These are phyloP conservation scores for Pseudomassariella vexata DNA, from an alignment of 2,329 filamentous ascomycete genomes.

Conservation along the genomic window DNA sequence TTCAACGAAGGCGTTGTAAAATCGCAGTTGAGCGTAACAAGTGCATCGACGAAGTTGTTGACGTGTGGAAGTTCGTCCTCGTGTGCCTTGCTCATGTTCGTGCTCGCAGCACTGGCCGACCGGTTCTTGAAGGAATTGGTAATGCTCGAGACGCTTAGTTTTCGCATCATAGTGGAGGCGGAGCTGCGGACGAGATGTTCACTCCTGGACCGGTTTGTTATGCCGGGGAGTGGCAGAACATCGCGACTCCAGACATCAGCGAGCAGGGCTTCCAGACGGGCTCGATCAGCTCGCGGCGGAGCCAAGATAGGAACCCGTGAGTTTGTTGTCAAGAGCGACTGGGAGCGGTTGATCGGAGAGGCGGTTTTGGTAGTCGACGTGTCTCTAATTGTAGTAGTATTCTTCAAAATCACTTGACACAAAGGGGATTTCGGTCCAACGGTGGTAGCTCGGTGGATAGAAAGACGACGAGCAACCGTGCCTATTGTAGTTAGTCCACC, in stretches of 20 bases:
- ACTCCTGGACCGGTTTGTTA: constrained; percentile 58
- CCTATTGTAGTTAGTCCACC: too few relatives aligned
- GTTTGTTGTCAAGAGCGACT: constrained; percentile 68
- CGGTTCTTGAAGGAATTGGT: constrained; percentile 70
- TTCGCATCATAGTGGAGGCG: constrained; percentile 83
- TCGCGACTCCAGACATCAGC: constrained; percentile 82
- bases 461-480: constrained; percentile 61
- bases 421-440: constrained; percentile 62
- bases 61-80: constrained; percentile 20
- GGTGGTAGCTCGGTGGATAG: constrained; percentile 73
- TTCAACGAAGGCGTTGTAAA: constrained; percentile 7
- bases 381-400: constrained; percentile 66
- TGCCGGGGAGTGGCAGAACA: constrained; percentile 74
- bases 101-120: constrained; percentile 49
- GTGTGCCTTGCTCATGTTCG: constrained; percentile 21
- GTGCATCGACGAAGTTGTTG: constrained; percentile 16
- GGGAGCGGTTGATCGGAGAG: constrained; percentile 66
- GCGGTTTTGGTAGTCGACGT: constrained; percentile 35
- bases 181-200: constrained; percentile 70
- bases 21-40: constrained; percentile 16
- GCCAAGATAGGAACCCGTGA: constrained; percentile 63
- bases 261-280: constrained; percentile 68
- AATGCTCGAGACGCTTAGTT: constrained; percentile 77
- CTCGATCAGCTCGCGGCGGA: constrained; percentile 68
- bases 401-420: constrained; percentile 79